These are phyloP conservation scores for Dothiorella sarmentorum DNA, from an alignment of 2,329 filamentous ascomycete species.

Conservation along the genomic window DNA sequence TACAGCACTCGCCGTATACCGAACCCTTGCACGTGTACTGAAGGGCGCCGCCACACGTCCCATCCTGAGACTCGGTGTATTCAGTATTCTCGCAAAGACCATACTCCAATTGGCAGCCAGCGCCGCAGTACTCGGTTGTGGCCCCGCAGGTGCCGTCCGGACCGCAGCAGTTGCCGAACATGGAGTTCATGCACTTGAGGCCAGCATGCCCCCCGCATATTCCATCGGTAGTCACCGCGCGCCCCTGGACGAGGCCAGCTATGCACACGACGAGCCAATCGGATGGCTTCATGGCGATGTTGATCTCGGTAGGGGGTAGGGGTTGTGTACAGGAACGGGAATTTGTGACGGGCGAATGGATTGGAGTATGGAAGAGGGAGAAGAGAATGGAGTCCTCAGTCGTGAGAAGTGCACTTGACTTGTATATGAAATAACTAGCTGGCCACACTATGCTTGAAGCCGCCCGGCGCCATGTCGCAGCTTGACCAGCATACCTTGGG, in stretches of 20 bases:
- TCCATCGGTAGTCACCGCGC: constrained; percentile 23
- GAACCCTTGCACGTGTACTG: constrained; percentile 27
- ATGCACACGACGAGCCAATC: constrained; percentile 14
- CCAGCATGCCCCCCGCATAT: constrained; percentile 23
- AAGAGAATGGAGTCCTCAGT: background rate
- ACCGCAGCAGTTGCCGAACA: constrained; percentile 26
- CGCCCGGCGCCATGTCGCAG: constrained; percentile 4
- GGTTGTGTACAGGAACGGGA: background rate
- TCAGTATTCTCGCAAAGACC: constrained; percentile 23
- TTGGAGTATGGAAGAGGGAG: background rate
- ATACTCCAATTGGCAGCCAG: constrained; percentile 24
- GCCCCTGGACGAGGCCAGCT: constrained; percentile 5
- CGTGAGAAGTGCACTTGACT: background rate
- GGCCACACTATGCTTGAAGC: background rate
- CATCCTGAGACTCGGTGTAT: constrained; percentile 4
- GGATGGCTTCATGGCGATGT: constrained; percentile 1
- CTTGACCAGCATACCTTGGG: background rate
- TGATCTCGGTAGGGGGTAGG: background rate
- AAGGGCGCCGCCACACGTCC: constrained; percentile 23
- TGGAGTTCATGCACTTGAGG: constrained; percentile 23
- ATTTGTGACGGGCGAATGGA: background rate
- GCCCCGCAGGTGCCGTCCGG: constrained; percentile 23
- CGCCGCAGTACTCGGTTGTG: constrained; percentile 23
- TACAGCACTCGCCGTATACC: constrained; percentile 25
- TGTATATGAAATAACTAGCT: background rate